These are phyloP conservation scores for Maudiozyma bulderi DNA, from an alignment of 805 yeast species.

Conservation along the genomic window DNA sequence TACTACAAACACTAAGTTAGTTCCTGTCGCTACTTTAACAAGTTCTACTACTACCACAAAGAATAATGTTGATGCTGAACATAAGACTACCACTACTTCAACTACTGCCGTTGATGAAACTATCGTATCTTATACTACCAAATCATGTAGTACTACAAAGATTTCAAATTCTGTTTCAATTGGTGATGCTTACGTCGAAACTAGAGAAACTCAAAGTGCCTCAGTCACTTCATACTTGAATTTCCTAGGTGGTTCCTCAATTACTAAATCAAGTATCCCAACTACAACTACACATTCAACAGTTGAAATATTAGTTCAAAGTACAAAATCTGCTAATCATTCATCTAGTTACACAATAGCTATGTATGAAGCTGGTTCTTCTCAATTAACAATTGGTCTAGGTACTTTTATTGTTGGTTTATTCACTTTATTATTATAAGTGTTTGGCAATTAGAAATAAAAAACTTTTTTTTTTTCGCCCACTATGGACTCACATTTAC, in stretches of 20 bases:
- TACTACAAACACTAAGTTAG: background rate
- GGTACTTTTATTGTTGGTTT: slow-evolving; percentile 9
- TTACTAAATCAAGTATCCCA: background rate
- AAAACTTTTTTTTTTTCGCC: background rate
- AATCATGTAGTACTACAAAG: background rate
- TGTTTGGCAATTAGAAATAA: background rate
- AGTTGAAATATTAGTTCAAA: background rate
- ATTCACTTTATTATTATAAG: slow-evolving; percentile 1
- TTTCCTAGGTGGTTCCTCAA: slow-evolving; percentile 3
- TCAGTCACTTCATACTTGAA: background rate
- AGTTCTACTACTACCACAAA: background rate
- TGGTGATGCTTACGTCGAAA: background rate
- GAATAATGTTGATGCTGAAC: background rate
- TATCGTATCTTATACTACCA: background rate
- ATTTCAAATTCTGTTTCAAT: background rate
- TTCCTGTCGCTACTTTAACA: slow-evolving; percentile 1
- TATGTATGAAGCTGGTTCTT: slow-evolving; percentile 11
- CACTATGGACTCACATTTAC: background rate
- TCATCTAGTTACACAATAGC: background rate
- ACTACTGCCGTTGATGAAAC: background rate
- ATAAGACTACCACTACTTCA: background rate
- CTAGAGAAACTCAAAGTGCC: background rate
- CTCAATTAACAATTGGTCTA: slow-evolving; percentile 8
- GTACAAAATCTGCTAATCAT: background rate
- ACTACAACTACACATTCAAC: background rate